Percentiles rank a stretch among this genome's conserved stretches.
phyloP scores from a whole-genome alignment of 441 rosid genomes.

The Mallotus japonicus region DNA sequence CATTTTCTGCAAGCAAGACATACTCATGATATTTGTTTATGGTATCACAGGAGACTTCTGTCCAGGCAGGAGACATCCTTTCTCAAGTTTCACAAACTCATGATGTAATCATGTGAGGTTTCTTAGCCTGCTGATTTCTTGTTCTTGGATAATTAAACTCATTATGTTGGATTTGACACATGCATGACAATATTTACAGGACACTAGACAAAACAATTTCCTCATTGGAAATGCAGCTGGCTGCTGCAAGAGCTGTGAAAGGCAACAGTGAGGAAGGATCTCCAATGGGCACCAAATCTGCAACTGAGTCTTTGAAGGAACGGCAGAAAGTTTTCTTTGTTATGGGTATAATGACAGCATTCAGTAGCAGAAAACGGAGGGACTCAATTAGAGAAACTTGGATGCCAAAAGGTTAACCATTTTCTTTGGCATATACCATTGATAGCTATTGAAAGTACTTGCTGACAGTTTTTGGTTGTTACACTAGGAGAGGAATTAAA shows the following conservation, averaged over 20 bases:
- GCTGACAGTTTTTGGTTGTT: conserved; percentile 26
- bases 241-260: conserved; percentile 81
- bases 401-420: conserved; percentile 73
- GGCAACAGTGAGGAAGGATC: conserved; percentile 46
- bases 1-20: conserved; percentile 4
- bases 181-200: conserved; percentile 42
- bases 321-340: conserved; percentile 78
- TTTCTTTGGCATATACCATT: conserved; percentile 11
- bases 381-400: conserved; percentile 89
- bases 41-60: conserved; percentile 41
- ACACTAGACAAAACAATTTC: conserved; percentile 86
- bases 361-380: conserved; percentile 91
- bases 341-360: conserved; percentile 92
- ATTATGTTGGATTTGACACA: conserved; percentile 4
- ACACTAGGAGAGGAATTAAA: conserved; percentile 62
- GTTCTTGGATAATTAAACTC: no score
- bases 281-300: conserved; percentile 41
- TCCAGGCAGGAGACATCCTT: conserved; percentile 60
- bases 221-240: conserved; percentile 75
- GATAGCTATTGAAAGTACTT: conserved; percentile 8
- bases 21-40: conserved; percentile 18
- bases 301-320: conserved; percentile 42
- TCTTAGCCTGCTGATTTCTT: conserved; percentile 12
- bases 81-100: conserved; percentile 86
- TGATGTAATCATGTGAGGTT: conserved; percentile 72